Evolutionary conservation across 2,329 filamentous ascomycete genomes (phyloP).

Genomic region (Clonostachys rhizophaga): DNA sequence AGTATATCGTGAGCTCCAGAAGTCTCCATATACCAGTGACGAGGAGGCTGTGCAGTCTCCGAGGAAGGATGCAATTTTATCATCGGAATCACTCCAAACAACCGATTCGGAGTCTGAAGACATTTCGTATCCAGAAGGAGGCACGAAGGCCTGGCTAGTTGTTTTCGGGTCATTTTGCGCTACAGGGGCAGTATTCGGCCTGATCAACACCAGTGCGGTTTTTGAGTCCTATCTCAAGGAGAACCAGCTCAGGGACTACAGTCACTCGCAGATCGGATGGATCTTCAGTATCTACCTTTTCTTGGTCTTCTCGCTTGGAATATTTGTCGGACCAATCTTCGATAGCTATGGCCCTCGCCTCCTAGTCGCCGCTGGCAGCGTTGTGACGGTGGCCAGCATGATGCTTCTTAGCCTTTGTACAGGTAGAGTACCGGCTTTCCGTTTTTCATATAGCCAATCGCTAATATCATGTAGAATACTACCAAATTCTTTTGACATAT

Average conservation of each 20-base stretch:
- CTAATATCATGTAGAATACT: slow-evolving; percentile 41
- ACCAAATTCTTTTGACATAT: slow-evolving; percentile 68
- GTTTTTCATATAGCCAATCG: neutral
- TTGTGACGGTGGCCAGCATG: slow-evolving; percentile 48
- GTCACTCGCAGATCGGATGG: slow-evolving; percentile 71
- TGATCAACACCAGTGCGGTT: slow-evolving; percentile 50
- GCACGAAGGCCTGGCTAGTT: slow-evolving; percentile 62
- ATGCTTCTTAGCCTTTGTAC: slow-evolving; percentile 56
- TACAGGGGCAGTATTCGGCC: slow-evolving; percentile 59
- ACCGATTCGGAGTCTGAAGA: neutral
- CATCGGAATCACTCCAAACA: no score
- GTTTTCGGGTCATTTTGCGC: slow-evolving; percentile 66
- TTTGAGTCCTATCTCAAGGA: slow-evolving; percentile 73
- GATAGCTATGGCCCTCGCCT: slow-evolving; percentile 60
- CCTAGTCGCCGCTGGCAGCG: slow-evolving; percentile 53
- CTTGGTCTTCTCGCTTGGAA: slow-evolving; percentile 73
- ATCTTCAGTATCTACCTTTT: slow-evolving; percentile 82
- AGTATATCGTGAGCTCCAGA: no score
- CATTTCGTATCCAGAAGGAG: slow-evolving; percentile 62
- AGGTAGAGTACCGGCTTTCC: slow-evolving; percentile 13
- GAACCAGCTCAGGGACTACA: slow-evolving; percentile 68
- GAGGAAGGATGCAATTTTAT: no score
- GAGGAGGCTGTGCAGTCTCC: no score
- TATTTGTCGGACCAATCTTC: slow-evolving; percentile 75
- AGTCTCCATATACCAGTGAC: no score